phyloP scores from a whole-genome alignment of 1,284 basidiomycete genomes.

The Naganishia cerealis region DNA sequence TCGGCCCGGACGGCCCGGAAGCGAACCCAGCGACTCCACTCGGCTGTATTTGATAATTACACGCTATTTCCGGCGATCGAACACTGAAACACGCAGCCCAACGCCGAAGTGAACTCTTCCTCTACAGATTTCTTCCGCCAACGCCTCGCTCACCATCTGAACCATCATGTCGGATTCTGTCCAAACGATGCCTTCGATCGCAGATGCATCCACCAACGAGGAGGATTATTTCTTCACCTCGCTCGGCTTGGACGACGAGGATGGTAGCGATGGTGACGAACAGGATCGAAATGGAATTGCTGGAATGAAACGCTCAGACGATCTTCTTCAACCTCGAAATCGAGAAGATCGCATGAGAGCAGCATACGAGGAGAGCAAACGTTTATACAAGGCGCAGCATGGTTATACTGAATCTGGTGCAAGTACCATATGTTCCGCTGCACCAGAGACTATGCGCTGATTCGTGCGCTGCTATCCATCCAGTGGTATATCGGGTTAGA shows the following conservation, averaged over 20 bases:
- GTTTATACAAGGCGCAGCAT: slow-evolving; percentile 25
- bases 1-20: slow-evolving; percentile 22
- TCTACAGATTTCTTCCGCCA: neutral
- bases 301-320: neutral
- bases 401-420: slow-evolving; percentile 28
- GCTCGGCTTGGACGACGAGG: slow-evolving; percentile 27
- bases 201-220: slow-evolving; percentile 24
- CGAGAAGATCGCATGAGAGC: slow-evolving; percentile 31
- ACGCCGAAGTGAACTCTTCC: neutral
- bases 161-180: neutral
- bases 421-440: neutral
- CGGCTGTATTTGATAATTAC: neutral
- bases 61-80: slow-evolving; percentile 4
- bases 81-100: neutral
- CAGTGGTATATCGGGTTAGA: slow-evolving; percentile 33
- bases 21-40: slow-evolving; percentile 10
- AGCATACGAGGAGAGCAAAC: slow-evolving; percentile 28
- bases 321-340: slow-evolving; percentile 17
- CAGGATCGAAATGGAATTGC: neutral
- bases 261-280: slow-evolving; percentile 6
- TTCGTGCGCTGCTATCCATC: neutral
- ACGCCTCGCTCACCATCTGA: neutral
- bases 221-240: slow-evolving; percentile 29
- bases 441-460: neutral
- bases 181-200: slow-evolving; percentile 6